Evolutionary conservation across 1,284 basidiomycete genomes (phyloP).

Genomic region (Cystobasidium pallidum): DNA sequence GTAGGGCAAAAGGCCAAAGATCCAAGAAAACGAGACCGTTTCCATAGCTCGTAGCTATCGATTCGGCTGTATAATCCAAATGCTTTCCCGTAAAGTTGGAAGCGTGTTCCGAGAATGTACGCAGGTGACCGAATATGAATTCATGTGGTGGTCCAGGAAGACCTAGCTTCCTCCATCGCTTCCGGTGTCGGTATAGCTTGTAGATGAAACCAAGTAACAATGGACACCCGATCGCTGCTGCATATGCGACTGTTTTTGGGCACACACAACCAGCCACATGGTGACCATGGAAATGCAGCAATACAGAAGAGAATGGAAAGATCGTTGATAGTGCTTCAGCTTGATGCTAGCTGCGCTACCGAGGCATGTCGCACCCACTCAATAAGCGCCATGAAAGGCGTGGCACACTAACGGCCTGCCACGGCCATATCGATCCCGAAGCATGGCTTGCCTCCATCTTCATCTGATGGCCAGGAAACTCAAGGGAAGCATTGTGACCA

Average conservation of each 20-base stretch:
- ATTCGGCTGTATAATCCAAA: conserved; percentile 39
- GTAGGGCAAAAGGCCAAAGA: conserved; percentile 40
- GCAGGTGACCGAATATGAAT: conserved; percentile 31
- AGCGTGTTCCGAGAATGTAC: conserved; percentile 26
- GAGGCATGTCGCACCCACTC: background rate
- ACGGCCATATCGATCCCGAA: background rate
- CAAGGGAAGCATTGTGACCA: no score
- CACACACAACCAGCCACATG: no score
- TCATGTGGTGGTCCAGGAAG: conserved; percentile 41
- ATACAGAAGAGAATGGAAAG: no score
- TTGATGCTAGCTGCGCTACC: no score
- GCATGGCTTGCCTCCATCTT: background rate
- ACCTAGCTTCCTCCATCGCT: conserved; percentile 31
- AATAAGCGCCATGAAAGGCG: conserved; percentile 3
- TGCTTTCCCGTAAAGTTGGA: conserved; percentile 22
- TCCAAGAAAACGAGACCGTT: conserved; percentile 41
- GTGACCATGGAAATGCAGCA: background rate
- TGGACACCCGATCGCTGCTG: conserved; percentile 28
- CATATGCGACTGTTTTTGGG: conserved; percentile 15
- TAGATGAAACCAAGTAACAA: conserved; percentile 20
- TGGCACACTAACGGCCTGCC: background rate
- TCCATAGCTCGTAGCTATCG: conserved; percentile 16
- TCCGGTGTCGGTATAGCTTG: conserved; percentile 43
- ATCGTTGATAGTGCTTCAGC: no score
- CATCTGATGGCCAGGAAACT: no score